A percentile compares a stretch with the other conserved stretches of the same genome.
Conservation (phyloP, 139 green algal genomes). For the Desmodesmus armatus region DNA sequence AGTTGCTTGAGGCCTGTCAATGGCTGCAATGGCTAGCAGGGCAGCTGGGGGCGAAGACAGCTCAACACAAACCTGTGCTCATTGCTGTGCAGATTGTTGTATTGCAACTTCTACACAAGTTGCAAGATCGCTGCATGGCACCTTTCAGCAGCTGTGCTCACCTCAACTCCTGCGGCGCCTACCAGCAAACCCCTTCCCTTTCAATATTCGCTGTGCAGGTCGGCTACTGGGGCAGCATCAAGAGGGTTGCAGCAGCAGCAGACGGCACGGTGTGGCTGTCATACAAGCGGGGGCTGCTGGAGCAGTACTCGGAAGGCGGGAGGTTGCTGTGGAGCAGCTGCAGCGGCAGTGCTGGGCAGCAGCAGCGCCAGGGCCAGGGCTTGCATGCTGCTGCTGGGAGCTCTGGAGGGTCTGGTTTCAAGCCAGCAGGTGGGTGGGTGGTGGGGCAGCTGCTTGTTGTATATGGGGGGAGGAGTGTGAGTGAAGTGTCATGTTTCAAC, state of each 20-base stretch:
- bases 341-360: neutral
- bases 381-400: neutral
- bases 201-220: neutral
- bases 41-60: too few relatives aligned
- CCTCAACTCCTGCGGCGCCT: neutral
- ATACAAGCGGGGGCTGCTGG: slow-evolving; percentile 70
- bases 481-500: too few relatives aligned
- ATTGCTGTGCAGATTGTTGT: too few relatives aligned
- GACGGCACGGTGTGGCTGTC: slow-evolving; percentile 67
- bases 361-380: too few relatives aligned
- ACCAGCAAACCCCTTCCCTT: neutral
- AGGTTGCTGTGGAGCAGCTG: slow-evolving; percentile 53
- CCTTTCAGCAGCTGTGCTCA: neutral
- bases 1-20: too few relatives aligned
- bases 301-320: slow-evolving; percentile 68
- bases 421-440: slow-evolving; percentile 16
- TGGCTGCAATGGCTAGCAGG: too few relatives aligned
- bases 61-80: too few relatives aligned
- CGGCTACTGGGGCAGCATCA: slow-evolving; percentile 23
- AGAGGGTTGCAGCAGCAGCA: slow-evolving; percentile 54
- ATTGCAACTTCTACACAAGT: too few relatives aligned
- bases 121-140: too few relatives aligned
- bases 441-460: slow-evolving; percentile 22
- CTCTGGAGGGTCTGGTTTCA: neutral
- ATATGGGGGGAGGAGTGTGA: neutral